These are phyloP conservation scores for Lachnellula occidentalis DNA, from an alignment of 2,329 filamentous ascomycete species.

Conservation along the genomic window DNA sequence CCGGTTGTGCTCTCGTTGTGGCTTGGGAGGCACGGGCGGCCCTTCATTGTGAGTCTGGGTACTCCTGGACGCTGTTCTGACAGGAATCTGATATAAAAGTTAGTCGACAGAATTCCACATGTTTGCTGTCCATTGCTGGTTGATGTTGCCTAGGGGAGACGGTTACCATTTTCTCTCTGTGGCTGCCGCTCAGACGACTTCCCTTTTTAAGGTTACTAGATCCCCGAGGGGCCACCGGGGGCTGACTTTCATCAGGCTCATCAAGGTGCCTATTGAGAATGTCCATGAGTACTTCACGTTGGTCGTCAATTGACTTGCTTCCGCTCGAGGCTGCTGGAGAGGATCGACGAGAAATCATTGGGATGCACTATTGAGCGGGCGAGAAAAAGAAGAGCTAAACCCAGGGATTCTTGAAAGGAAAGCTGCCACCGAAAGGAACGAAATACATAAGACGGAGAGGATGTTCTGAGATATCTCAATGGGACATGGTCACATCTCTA, in stretches of 20 bases:
- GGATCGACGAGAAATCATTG: background rate
- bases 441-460: background rate
- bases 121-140: background rate
- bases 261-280: slow-evolving; percentile 7
- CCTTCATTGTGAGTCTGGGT: background rate
- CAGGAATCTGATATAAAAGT: background rate
- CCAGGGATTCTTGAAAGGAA: background rate
- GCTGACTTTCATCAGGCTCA: background rate
- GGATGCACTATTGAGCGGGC: background rate
- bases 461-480: background rate
- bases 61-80: background rate
- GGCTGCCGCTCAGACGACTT: background rate
- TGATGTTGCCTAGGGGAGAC: background rate
- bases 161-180: background rate
- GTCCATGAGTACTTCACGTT: slow-evolving; percentile 5
- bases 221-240: background rate
- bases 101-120: background rate
- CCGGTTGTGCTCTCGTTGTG: background rate
- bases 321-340: background rate
- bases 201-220: background rate
- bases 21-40: background rate
- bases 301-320: background rate
- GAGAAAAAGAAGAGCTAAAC: background rate
- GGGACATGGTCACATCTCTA: background rate
- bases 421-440: background rate